phyloP scores from a whole-genome alignment of 352 stramenopile species.

The Aphanomyces stellatus region DNA sequence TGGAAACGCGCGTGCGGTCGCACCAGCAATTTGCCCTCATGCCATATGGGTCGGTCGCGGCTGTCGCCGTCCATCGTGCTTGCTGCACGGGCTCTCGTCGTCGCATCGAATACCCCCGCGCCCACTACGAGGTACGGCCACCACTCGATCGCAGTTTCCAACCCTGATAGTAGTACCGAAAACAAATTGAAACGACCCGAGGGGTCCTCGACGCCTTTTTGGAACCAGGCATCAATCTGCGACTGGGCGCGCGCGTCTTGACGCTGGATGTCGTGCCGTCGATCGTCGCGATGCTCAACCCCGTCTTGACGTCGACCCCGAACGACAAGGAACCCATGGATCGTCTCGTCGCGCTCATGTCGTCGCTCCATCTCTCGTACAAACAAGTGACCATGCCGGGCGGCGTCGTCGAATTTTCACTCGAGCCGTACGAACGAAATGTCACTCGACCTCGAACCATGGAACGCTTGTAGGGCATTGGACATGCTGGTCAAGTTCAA shows the following conservation, averaged over 20 bases:
- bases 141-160: neutral
- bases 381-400: conserved; percentile 54
- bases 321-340: conserved; percentile 54
- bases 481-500: conserved; percentile 64
- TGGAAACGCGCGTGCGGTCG: conserved; percentile 40
- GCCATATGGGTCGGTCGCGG: conserved; percentile 61
- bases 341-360: conserved; percentile 66
- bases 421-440: conserved; percentile 53
- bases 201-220: conserved; percentile 62
- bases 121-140: conserved; percentile 34
- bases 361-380: conserved; percentile 68
- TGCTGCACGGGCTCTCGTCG: conserved; percentile 68
- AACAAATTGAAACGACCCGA: conserved; percentile 42
- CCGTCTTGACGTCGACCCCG: conserved; percentile 50
- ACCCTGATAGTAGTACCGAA: conserved; percentile 28
- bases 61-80: conserved; percentile 51
- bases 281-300: conserved; percentile 53
- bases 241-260: conserved; percentile 45
- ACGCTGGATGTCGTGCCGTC: conserved; percentile 70
- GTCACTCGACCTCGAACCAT: neutral
- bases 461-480: conserved; percentile 33
- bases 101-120: conserved; percentile 60
- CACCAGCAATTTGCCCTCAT: conserved; percentile 70
- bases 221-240: conserved; percentile 51
- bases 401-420: conserved; percentile 54